phyloP scores from a whole-genome alignment of 371 early-diverging fungal genomes.

The Saksenaea vasiformis region DNA sequence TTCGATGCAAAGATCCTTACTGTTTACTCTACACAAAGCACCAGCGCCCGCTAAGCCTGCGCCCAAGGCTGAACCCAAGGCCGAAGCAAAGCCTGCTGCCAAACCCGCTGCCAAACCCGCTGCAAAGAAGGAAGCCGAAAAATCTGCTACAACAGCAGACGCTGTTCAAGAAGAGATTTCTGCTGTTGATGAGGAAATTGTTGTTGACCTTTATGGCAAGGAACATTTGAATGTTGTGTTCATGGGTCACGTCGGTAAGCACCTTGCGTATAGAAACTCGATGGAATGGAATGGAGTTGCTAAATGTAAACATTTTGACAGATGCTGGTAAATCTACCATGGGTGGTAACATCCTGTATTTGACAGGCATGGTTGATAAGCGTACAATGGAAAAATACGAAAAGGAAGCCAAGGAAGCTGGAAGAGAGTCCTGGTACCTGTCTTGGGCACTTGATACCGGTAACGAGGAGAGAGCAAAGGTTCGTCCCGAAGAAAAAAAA shows the following conservation, averaged over 20 bases:
- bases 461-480: conserved; percentile 95
- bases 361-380: conserved; percentile 98
- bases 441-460: conserved; percentile 98
- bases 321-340: conserved; percentile 99
- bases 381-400: conserved; percentile 99
- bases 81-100: conserved; percentile 9
- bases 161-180: conserved; percentile 22
- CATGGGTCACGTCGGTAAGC: conserved; percentile 98
- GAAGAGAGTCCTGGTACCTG: conserved; percentile 96
- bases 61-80: conserved; percentile 1
- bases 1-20: neutral
- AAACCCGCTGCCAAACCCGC: conserved; percentile 23
- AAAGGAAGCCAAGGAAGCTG: conserved; percentile 93
- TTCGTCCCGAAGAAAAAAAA: conserved; percentile 24
- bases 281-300: too few relatives aligned
- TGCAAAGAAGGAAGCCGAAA: conserved; percentile 20
- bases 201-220: conserved; percentile 79
- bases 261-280: too few relatives aligned
- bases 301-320: conserved; percentile 13
- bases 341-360: conserved; percentile 96
- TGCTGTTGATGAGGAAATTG: conserved; percentile 56
- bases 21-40: neutral
- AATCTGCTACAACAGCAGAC: conserved; percentile 20
- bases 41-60: conserved; percentile 22
- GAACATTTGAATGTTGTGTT: conserved; percentile 97